Base-by-base conservation (phyloP, 2,329 filamentous ascomycete species). In the Mycogone perniciosa region DNA sequence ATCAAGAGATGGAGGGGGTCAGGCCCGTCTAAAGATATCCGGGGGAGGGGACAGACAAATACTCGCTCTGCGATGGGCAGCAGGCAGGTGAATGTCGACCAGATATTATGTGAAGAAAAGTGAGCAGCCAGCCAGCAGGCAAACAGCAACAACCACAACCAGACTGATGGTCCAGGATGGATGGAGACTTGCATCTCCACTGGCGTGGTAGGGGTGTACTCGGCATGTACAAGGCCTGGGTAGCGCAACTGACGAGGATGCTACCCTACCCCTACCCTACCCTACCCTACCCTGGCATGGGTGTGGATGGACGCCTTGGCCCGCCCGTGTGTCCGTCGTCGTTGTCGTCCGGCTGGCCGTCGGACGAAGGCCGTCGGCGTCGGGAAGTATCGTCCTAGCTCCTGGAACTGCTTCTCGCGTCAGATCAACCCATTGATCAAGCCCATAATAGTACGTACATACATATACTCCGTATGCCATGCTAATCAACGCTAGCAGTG, bases 1-100 rank as follows among this genome's bases (percentile, higher is more conserved):
- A 27, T 45, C 43, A 37, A 45, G n/a, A 34, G 20, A 20, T 20
- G 51, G 51, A 34, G 31, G 31, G 44, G 50, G 41, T 34, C 48
- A 44, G 13, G 31, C 33, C 39, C 33, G 44, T 48, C 52, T 44
- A 51, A 40, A 54, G 44, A 54, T 54, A 51, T 48, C 48, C 46
- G 52, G 51, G 48, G 44, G 48, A 54, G 48, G 42, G 42, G 42
- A 51, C 44, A 31, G 46, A 47, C 26, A 42, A 41, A n/a, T 39
- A 39, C 37, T 20, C 7, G 20, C 20, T 20, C 20, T 20, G 20
- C 20, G 37, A 39, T 39, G 9, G 37, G 9, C 37, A 13, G 37
- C 20, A 41, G 5, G 37, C 20, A 41, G 5, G 9, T 41, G 20
- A 6, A 27, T 20, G 20, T 26, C 26, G 7, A 26, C 6, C 33